Percentiles rank a stretch among this genome's conserved stretches.
Evolutionary conservation across 1,284 basidiomycete genomes (phyloP).

Genomic region (Papiliotrema flavescens): DNA sequence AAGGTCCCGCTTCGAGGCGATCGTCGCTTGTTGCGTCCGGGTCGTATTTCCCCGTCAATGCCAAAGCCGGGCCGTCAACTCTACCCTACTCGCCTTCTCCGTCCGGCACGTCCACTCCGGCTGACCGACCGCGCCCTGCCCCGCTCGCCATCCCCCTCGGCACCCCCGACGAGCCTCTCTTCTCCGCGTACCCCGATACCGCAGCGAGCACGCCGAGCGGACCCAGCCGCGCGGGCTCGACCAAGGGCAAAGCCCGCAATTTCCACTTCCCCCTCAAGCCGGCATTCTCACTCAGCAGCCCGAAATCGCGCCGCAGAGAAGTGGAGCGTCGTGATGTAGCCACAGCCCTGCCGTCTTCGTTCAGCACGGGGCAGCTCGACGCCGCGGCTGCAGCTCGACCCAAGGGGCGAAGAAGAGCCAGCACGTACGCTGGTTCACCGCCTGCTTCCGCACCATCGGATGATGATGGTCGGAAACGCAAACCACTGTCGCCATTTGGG

Average conservation of each 20-base stretch:
- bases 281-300: constrained; percentile 14
- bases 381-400: not conserved
- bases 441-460: not conserved
- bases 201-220: constrained; percentile 2
- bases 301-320: constrained; percentile 5
- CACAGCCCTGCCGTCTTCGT: not conserved
- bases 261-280: constrained; percentile 13
- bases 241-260: constrained; percentile 19
- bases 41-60: constrained; percentile 21
- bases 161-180: constrained; percentile 33
- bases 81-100: constrained; percentile 6
- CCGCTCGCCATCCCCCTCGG: constrained; percentile 27
- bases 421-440: not conserved
- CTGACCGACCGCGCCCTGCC: constrained; percentile 20
- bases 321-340: constrained; percentile 4
- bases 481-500: not conserved
- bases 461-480: not conserved
- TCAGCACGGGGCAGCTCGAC: not conserved
- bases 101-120: constrained; percentile 18
- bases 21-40: constrained; percentile 12
- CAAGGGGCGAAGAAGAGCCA: constrained; percentile 2
- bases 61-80: not conserved
- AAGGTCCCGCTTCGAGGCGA: constrained; percentile 6
- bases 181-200: constrained; percentile 33
- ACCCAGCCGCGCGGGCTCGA: not conserved